Evolutionary conservation across 2,329 filamentous ascomycete genomes (phyloP).

Genomic region (Thielaviopsis euricoi): DNA sequence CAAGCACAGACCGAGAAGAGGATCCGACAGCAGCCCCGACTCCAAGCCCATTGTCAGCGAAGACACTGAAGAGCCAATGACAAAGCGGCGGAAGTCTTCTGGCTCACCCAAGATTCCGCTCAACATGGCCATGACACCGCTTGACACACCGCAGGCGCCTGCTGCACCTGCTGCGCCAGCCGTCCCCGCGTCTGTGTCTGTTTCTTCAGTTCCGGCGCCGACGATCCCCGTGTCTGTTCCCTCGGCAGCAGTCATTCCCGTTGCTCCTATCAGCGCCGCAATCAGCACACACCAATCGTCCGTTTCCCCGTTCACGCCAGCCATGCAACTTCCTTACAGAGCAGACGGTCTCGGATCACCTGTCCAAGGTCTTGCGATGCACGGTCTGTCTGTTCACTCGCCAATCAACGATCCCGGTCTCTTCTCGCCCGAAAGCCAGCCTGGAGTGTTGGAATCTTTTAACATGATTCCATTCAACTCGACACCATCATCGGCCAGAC

Average conservation of each 20-base stretch:
- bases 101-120: constrained; percentile 57
- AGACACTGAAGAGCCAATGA: constrained; percentile 28
- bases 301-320: constrained; percentile 38
- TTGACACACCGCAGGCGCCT: constrained; percentile 39
- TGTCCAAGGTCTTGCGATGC: constrained; percentile 10
- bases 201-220: constrained; percentile 12
- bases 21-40: constrained; percentile 9
- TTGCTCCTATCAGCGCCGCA: constrained; percentile 22
- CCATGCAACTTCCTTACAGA: constrained; percentile 25
- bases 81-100: constrained; percentile 64
- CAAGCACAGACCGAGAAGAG: constrained; percentile 1
- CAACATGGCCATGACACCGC: constrained; percentile 64
- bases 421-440: constrained; percentile 18
- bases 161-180: too few relatives aligned
- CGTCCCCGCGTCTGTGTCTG: constrained; percentile 21
- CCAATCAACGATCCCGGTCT: constrained; percentile 23
- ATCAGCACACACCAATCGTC: constrained; percentile 17
- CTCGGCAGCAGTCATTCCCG: constrained; percentile 14
- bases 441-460: constrained; percentile 37
- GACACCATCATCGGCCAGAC: constrained; percentile 53
- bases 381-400: constrained; percentile 15
- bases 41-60: neutral
- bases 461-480: constrained; percentile 51
- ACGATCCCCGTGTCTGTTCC: neutral
- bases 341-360: constrained; percentile 27